phyloP scores from a whole-genome alignment of 345 rosid species.

The Lepidium africanum region DNA sequence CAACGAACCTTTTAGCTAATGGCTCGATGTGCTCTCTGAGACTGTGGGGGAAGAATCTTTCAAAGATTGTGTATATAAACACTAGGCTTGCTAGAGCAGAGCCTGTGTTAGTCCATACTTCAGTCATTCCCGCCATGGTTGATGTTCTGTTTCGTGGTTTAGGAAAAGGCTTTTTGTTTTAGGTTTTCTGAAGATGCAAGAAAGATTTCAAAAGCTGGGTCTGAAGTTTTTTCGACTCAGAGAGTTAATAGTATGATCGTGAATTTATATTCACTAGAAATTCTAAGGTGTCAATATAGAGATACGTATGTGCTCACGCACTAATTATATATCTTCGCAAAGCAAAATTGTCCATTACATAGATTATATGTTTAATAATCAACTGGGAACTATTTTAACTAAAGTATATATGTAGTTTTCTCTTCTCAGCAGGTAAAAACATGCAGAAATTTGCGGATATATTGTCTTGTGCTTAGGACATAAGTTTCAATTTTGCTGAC shows the following conservation, averaged over 20 bases:
- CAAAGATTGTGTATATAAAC: constrained; percentile 25
- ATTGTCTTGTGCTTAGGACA: neutral
- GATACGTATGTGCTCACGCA: neutral
- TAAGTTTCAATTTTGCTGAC: neutral
- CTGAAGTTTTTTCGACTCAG: neutral
- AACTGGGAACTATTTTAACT: neutral
- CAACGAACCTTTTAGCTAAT: neutral
- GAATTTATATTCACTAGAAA: neutral
- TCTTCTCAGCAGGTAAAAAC: neutral
- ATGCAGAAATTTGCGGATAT: neutral
- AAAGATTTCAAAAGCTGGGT: neutral
- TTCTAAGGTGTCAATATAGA: neutral
- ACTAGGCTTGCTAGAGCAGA: constrained; percentile 11
- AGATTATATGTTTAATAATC: neutral
- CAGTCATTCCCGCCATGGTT: neutral
- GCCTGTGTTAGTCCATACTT: constrained; percentile 19
- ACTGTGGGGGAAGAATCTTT: constrained; percentile 19
- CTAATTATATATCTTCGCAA: neutral
- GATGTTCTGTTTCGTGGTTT: neutral
- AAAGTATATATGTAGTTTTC: too few species aligned
- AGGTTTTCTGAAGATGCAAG: neutral
- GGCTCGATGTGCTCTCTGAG: constrained; percentile 9
- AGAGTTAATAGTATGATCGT: neutral
- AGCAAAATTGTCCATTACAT: neutral
- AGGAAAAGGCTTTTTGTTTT: neutral